Percentiles rank a stretch among this genome's conserved stretches.
Conservation (phyloP, 371 early-diverging fungal genomes). For the Actinomortierella wolfii region DNA sequence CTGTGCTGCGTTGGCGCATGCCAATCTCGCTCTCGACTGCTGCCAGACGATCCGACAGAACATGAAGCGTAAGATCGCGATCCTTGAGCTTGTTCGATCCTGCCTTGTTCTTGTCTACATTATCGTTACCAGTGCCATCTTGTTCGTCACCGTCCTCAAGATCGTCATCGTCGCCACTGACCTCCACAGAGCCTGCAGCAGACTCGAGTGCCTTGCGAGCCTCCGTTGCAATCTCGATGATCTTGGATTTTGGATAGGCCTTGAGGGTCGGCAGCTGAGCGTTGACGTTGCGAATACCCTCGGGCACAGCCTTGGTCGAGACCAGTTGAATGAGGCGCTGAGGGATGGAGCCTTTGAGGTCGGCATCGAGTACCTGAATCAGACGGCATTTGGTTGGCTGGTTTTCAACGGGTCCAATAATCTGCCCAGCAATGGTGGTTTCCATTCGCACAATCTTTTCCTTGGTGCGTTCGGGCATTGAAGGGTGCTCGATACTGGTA, state of each 20-base stretch:
- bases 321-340: slow-evolving; percentile 54
- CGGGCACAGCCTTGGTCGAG: slow-evolving; percentile 43
- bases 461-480: slow-evolving; percentile 47
- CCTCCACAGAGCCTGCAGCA: not conserved
- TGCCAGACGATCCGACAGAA: slow-evolving; percentile 16
- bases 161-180: not conserved
- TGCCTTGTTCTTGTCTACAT: slow-evolving; percentile 1
- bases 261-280: slow-evolving; percentile 12
- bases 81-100: not conserved
- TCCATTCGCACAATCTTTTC: slow-evolving; percentile 60
- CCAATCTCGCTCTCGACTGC: slow-evolving; percentile 12
- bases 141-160: slow-evolving; percentile 11
- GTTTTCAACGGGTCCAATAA: slow-evolving; percentile 30
- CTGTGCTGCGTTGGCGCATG: no score
- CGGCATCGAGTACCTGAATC: slow-evolving; percentile 58
- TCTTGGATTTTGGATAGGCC: slow-evolving; percentile 22
- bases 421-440: slow-evolving; percentile 59
- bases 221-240: slow-evolving; percentile 4
- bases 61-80: slow-evolving; percentile 4
- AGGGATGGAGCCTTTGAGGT: slow-evolving; percentile 66
- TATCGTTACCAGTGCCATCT: slow-evolving; percentile 5
- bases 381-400: slow-evolving; percentile 47
- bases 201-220: slow-evolving; percentile 15
- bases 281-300: slow-evolving; percentile 38
- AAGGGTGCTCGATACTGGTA: slow-evolving; percentile 48